phyloP scores from a whole-genome alignment of 129 eudicot species.

The Saposhnikovia divaricata region DNA sequence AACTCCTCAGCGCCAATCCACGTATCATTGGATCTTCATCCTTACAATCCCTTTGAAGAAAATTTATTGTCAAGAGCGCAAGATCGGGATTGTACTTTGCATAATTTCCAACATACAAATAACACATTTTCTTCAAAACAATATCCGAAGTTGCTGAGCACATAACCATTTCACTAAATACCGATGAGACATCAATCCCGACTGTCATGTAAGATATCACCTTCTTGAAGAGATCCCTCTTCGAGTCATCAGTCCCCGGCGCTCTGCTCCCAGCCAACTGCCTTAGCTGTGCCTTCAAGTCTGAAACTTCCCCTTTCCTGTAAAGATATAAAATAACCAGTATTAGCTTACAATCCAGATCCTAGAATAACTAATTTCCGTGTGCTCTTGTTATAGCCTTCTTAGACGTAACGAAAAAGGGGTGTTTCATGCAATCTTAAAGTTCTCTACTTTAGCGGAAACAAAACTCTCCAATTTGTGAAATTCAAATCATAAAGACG shows the following conservation, averaged over 20 bases:
- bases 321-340: background rate
- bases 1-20: slow-evolving; percentile 91
- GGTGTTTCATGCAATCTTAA: background rate
- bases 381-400: background rate
- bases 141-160: slow-evolving; percentile 96
- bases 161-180: slow-evolving; percentile 99
- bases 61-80: slow-evolving; percentile 79
- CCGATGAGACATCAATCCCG: slow-evolving; percentile 87
- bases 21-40: slow-evolving; percentile 98
- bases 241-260: slow-evolving; percentile 84
- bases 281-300: slow-evolving; percentile 85
- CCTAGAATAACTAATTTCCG: background rate
- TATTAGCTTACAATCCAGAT: background rate
- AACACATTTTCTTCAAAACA: slow-evolving; percentile 93
- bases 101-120: slow-evolving; percentile 84
- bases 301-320: slow-evolving; percentile 97
- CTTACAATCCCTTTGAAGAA: slow-evolving; percentile 91
- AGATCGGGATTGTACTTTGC: slow-evolving; percentile 91
- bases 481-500: background rate
- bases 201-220: slow-evolving; percentile 95
- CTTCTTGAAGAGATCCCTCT: slow-evolving; percentile 87
- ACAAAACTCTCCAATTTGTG: background rate
- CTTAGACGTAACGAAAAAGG: background rate
- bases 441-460: background rate
- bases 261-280: slow-evolving; percentile 93